phyloP scores from a whole-genome alignment of 2,329 filamentous ascomycete genomes.

The Shiraia bambusicola region DNA sequence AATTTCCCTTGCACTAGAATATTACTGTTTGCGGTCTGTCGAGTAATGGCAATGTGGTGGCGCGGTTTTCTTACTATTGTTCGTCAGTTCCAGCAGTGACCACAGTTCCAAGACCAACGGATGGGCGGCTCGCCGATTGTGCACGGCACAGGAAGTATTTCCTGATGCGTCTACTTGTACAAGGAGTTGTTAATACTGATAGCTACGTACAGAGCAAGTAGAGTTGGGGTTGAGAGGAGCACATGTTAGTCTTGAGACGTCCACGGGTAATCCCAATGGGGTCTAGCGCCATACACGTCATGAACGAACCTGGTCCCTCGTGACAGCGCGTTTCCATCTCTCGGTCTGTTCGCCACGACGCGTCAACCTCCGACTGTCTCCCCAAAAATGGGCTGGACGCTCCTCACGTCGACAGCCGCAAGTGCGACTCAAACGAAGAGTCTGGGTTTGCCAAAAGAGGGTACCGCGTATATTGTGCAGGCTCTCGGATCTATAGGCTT shows the following conservation, averaged over 20 bases:
- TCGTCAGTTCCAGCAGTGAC: slow-evolving; percentile 18
- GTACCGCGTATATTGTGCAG: slow-evolving; percentile 7
- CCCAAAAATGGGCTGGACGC: slow-evolving; percentile 19
- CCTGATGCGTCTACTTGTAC: too few relatives aligned
- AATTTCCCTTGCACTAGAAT: slow-evolving; percentile 3
- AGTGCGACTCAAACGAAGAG: not conserved
- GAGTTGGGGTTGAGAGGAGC: not conserved
- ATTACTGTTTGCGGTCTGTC: slow-evolving; percentile 14
- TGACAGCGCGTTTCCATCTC: slow-evolving; percentile 18
- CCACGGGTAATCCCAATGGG: slow-evolving; percentile 1
- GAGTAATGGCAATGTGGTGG: slow-evolving; percentile 11
- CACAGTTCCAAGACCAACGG: slow-evolving; percentile 18
- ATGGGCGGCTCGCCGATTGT: not conserved
- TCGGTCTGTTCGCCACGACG: slow-evolving; percentile 16
- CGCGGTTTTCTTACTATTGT: slow-evolving; percentile 40
- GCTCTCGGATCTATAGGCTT: not conserved
- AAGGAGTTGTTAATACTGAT: too few relatives aligned
- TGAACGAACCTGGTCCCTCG: slow-evolving; percentile 7
- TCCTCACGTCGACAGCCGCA: slow-evolving; percentile 2
- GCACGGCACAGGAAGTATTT: not conserved
- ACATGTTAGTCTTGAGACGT: not conserved
- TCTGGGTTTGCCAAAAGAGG: slow-evolving; percentile 6
- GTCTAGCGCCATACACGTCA: slow-evolving; percentile 13
- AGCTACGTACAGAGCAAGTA: not conserved
- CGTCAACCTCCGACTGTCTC: slow-evolving; percentile 7